Conservation (phyloP, 768 basidiomycete genomes). For the Lactarius tabidus region DNA sequence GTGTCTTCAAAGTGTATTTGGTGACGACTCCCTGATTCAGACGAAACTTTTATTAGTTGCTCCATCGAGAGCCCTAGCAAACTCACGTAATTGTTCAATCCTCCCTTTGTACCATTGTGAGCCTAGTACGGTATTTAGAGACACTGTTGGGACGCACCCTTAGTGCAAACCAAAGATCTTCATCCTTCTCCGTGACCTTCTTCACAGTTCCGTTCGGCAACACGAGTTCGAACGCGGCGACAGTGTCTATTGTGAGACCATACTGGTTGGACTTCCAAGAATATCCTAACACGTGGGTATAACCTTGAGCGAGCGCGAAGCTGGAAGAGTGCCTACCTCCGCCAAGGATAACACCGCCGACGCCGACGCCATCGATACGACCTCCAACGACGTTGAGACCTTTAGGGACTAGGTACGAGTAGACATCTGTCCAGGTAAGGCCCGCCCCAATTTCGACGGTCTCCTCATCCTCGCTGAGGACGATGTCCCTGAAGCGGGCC, state of each 20-base stretch:
- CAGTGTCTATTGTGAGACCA: conserved; percentile 24
- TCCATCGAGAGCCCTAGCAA: not conserved
- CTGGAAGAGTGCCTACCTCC: not conserved
- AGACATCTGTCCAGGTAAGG: not conserved
- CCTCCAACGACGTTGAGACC: not conserved
- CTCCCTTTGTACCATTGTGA: not conserved
- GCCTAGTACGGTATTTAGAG: not conserved
- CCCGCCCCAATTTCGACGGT: not conserved
- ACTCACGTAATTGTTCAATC: conserved; percentile 11
- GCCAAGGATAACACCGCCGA: not conserved
- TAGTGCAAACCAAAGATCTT: too few relatives aligned
- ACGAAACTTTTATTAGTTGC: not conserved
- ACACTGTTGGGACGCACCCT: not conserved
- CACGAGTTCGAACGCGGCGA: conserved; percentile 23
- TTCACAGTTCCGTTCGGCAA: conserved; percentile 20
- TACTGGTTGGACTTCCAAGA: conserved; percentile 24
- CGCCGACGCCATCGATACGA: not conserved
- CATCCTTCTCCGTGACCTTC: not conserved
- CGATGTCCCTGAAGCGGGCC: not conserved
- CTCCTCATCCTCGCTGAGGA: not conserved
- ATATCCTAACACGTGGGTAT: not conserved
- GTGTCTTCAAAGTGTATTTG: not conserved
- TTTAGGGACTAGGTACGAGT: not conserved
- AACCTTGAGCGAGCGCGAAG: not conserved
- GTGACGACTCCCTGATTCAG: conserved; percentile 5